Evolutionary conservation across 192 early-diverging fungal genomes (phyloP).

Genomic region (Glomus cerebriforme): DNA sequence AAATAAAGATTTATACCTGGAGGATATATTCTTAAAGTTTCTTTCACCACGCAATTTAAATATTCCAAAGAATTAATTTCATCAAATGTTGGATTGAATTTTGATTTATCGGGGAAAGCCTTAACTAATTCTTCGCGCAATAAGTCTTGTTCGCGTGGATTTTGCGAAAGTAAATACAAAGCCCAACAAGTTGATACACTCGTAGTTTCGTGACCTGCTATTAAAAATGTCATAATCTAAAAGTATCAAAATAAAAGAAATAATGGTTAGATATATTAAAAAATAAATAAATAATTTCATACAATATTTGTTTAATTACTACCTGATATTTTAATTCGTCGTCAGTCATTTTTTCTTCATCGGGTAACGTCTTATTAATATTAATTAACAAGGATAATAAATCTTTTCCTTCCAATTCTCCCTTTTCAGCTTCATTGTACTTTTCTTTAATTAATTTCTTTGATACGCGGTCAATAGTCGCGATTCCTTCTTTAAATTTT

Average conservation of each 20-base stretch:
- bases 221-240: conserved; percentile 6
- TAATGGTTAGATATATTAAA: background rate
- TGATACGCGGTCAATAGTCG: conserved; percentile 36
- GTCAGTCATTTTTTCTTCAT: conserved; percentile 44
- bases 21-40: conserved; percentile 51
- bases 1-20: conserved; percentile 31
- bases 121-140: conserved; percentile 52
- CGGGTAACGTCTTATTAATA: conserved; percentile 42
- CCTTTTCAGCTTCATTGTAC: conserved; percentile 23
- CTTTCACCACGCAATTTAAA: conserved; percentile 55
- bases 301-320: background rate
- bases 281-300: background rate
- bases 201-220: conserved; percentile 63
- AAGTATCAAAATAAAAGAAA: background rate
- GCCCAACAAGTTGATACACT: conserved; percentile 51
- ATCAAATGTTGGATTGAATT: conserved; percentile 46
- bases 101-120: conserved; percentile 45
- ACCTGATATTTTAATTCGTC: conserved; percentile 48
- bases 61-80: conserved; percentile 49
- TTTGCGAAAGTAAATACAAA: conserved; percentile 53
- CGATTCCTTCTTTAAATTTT: conserved; percentile 22
- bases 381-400: conserved; percentile 48
- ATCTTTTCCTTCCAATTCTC: conserved; percentile 38
- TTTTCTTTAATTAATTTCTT: conserved; percentile 41
- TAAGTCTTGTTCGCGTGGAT: conserved; percentile 45